Percentiles rank a stretch among this genome's conserved stretches.
phyloP scores from a whole-genome alignment of 176 grass and related monocot species.

The Oryza punctata region DNA sequence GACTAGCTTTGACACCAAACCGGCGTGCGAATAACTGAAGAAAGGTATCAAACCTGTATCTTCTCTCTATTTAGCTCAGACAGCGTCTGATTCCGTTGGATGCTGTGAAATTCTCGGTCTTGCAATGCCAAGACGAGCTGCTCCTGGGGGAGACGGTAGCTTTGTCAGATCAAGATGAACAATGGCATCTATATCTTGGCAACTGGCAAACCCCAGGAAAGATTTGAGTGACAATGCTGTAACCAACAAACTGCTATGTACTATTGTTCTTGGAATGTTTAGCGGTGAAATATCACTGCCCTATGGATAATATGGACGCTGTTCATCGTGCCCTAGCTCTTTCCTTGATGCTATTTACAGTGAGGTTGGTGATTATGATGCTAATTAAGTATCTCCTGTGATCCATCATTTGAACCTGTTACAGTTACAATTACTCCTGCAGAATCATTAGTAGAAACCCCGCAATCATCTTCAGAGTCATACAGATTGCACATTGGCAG shows the following conservation, averaged over 20 bases:
- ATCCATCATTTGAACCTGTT: not conserved
- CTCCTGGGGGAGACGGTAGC: constrained; percentile 11
- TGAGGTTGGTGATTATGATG: not conserved
- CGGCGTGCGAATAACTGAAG: constrained; percentile 73
- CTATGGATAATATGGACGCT: constrained; percentile 30
- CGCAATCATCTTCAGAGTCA: not conserved
- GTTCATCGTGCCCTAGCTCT: not conserved
- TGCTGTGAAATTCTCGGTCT: constrained; percentile 41
- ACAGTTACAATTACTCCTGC: no score
- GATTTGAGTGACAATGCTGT: constrained; percentile 21
- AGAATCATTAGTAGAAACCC: no score
- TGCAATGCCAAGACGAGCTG: not conserved
- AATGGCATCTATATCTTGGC: constrained; percentile 27
- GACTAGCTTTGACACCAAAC: constrained; percentile 96
- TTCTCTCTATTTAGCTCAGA: constrained; percentile 19
- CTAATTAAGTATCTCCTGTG: not conserved
- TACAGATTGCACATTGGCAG: no score
- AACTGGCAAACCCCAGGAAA: constrained; percentile 21
- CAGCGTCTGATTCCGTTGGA: not conserved
- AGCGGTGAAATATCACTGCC: constrained; percentile 33
- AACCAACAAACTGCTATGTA: constrained; percentile 44
- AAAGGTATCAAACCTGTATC: not conserved
- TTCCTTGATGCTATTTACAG: not conserved
- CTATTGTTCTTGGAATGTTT: constrained; percentile 33
- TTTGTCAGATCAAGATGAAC: constrained; percentile 21